Percentiles rank a stretch among this genome's conserved stretches.
These are phyloP conservation scores for Trichophyton simii DNA, from an alignment of 2,329 filamentous ascomycete genomes.

Conservation along the genomic window DNA sequence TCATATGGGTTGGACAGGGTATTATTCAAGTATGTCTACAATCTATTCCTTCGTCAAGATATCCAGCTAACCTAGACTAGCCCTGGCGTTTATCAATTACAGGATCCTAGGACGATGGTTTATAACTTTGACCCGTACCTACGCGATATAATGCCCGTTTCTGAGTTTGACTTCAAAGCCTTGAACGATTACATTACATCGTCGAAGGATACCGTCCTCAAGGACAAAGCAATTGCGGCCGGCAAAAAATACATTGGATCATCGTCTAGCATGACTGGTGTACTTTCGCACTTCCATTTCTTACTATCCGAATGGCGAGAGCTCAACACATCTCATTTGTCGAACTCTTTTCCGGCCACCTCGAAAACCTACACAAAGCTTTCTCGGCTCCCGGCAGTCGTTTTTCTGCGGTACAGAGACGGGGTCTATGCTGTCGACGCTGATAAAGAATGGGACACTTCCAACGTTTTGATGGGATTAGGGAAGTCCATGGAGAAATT, in stretches of 20 bases:
- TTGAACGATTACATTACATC: conserved; percentile 83
- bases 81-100: conserved; percentile 78
- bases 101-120: conserved; percentile 74
- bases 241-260: conserved; percentile 80
- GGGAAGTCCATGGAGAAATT: conserved; percentile 96
- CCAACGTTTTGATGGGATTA: conserved; percentile 79
- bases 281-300: conserved; percentile 83
- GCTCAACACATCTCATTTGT: conserved; percentile 55
- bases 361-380: conserved; percentile 59
- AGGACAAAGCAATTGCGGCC: conserved; percentile 53
- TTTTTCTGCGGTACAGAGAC: conserved; percentile 70
- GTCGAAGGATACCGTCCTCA: conserved; percentile 63
- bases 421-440: conserved; percentile 90
- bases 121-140: conserved; percentile 97
- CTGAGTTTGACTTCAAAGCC: conserved; percentile 83
- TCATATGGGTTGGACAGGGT: conserved; percentile 71
- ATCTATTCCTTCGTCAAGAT: background rate
- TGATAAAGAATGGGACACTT: conserved; percentile 78
- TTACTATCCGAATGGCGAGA: conserved; percentile 72
- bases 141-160: conserved; percentile 79
- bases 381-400: conserved; percentile 59
- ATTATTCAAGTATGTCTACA: conserved; percentile 61
- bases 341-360: conserved; percentile 51
- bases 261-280: conserved; percentile 88
- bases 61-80: conserved; percentile 18